Base-by-base conservation (phyloP, 192 early-diverging fungal genomes). In the Coemansia sp. region DNA sequence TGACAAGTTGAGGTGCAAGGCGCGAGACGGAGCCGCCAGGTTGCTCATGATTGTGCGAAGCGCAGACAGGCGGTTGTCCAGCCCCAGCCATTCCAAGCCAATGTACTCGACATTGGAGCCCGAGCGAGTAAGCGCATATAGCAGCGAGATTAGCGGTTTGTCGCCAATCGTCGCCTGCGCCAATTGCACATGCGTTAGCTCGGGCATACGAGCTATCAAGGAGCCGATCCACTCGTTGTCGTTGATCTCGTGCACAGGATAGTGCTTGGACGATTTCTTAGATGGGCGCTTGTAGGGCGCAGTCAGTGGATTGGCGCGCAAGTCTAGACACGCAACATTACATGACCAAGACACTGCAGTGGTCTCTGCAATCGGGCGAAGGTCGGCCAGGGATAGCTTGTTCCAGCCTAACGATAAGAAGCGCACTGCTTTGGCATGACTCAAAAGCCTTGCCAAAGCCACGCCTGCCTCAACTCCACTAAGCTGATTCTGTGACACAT, bases 391-490 rank as follows among this genome's bases (percentile, higher is more conserved):
- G 9, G 75, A 61, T 43, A 82, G 62, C 37, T 74, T 65, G 61
- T 82, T 82, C 80, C 80, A 82, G n/a, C 80, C 80, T 10, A 82
- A 60, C 39, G 72, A 74, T 71, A 82, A 64, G 60, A 57, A 59
- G 44, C 75, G 68, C 11, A 77, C 63, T 17, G 49, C 26, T 0
- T 52, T 35, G 2, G 80, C 75, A 38, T 77, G 75, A 2, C 46
- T 26, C 13, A 82, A 47, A 23, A 82, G 72, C 72, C 46, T 74
- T 30, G 66, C 68, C 52, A 82, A 47, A n/a, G 80, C 71, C 11
- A 39, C 16, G 13, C 75, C 75, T 4, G 69, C 68, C 62, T 63
- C 66, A 9, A 71, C 57, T 5, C 80, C 80, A 19, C 80, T 66
- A 4, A 82, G 47, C 28, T 70, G 71, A 63, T 82, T 82, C 66